These are phyloP conservation scores for Neopestalotiopsis rosae DNA, from an alignment of 2,329 filamentous ascomycete species.

Conservation along the genomic window DNA sequence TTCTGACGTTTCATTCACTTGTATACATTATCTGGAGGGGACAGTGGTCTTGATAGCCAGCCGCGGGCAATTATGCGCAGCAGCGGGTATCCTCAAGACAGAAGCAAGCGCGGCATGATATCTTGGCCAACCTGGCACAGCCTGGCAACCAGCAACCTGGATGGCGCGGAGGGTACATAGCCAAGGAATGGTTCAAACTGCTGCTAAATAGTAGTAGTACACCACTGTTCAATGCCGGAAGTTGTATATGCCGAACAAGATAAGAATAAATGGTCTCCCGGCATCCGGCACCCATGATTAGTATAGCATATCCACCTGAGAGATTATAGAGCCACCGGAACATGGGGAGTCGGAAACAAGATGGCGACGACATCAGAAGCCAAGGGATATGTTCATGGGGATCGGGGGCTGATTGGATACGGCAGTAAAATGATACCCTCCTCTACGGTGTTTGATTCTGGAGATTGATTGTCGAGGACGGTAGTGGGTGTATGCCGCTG, in stretches of 20 bases:
- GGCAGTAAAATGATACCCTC: neutral
- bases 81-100: neutral
- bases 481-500: neutral
- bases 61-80: neutral
- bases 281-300: neutral
- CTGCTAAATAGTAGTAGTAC: neutral
- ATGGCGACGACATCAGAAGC: neutral
- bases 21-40: neutral
- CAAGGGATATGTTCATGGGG: neutral
- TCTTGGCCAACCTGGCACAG: neutral
- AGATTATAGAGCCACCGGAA: neutral
- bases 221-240: neutral
- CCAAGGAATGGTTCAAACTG: neutral
- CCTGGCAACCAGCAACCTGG: neutral
- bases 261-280: neutral
- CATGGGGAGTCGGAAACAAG: neutral
- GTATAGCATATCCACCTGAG: neutral
- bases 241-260: neutral
- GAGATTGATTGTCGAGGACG: neutral
- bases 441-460: neutral
- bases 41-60: neutral
- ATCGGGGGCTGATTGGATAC: neutral
- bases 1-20: neutral
- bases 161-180: neutral
- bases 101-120: neutral